A percentile compares a stretch with the other conserved stretches of the same genome.
Conservation (phyloP, 257 asterid genomes). For the Echites panduratus region DNA sequence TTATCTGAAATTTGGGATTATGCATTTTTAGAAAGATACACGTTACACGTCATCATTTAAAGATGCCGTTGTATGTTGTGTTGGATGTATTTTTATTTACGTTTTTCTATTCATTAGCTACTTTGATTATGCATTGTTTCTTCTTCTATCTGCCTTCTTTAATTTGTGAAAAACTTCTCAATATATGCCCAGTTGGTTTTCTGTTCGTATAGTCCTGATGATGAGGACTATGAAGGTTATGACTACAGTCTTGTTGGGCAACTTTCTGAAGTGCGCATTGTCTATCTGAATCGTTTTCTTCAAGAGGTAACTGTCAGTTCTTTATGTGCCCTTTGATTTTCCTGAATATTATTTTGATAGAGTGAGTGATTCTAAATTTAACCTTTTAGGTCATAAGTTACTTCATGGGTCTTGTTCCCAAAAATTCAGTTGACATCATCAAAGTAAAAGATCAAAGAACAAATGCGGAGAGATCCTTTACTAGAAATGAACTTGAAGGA, state of each 20-base stretch:
- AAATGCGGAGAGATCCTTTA: conserved; percentile 68
- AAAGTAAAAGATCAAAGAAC: conserved; percentile 77
- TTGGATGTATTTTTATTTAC: not conserved
- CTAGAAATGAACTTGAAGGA: conserved; percentile 84
- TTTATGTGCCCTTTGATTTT: conserved; percentile 9
- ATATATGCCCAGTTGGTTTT: conserved; percentile 60
- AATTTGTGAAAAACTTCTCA: not conserved
- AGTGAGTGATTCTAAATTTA: conserved; percentile 11
- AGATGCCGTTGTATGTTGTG: not conserved
- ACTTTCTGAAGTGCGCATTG: conserved; percentile 88
- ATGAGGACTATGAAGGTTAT: conserved; percentile 89
- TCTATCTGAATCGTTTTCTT: conserved; percentile 88
- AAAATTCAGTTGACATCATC: conserved; percentile 59
- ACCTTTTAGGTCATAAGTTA: conserved; percentile 63
- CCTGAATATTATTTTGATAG: not conserved
- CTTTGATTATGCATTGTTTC: not conserved
- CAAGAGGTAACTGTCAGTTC: conserved; percentile 59
- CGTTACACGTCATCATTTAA: not conserved
- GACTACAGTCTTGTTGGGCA: conserved; percentile 91
- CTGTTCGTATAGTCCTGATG: conserved; percentile 73
- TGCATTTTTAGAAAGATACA: not conserved
- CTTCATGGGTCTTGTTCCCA: conserved; percentile 94
- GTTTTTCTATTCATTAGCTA: not conserved
- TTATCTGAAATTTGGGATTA: too few species aligned
- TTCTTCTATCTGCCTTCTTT: not conserved